Base-by-base conservation (phyloP, 2,329 filamentous ascomycete species). In the Boeremia exigua region DNA sequence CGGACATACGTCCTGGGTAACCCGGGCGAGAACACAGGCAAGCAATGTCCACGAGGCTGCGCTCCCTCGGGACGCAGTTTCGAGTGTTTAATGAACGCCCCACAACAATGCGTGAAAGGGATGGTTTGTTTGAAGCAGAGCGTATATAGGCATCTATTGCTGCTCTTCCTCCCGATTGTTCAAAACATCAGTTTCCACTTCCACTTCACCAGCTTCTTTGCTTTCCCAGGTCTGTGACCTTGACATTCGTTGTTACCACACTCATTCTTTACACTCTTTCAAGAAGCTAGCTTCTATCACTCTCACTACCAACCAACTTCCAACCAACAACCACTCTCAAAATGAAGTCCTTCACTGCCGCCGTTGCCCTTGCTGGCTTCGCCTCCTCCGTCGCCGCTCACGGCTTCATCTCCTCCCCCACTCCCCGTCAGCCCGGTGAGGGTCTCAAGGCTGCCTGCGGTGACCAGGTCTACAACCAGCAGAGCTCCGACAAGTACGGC, bases 381-480 rank as follows among this genome's bases (percentile, higher is more conserved):
- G 65, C 78, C 63, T 75, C 78, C 56, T 73, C 79, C 54, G 83
- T 80, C 62, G 75, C 79, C 47, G 82, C 76, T 64, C 84, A 86
- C 72, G 84, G 84, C 61, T 81, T 79, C 69, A 78, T 86, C 70
- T 75, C 69, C 54, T 74, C 66, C 33, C 84, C 84, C 9, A 58
- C 68, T 23, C 74, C 80, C 43, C 81, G 84, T 66, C 72, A 78
- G 63, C 80, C 83, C 17, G 84, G 84, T 43, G 28, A 72, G 39
- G 82, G 81, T 59, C 82, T 84, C 77, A 66, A 77, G 58, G 70
- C 77, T 12, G 80, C 81, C 51, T 86, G 84, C 62, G 83, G 84
- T 51, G 66, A 79, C 58, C 82, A 85, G 71, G 79, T 84, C 65
- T 79, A 77, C 73, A 78, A 78, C 76, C 82, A 81, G 74, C 80